Base-by-base conservation (phyloP, 306 rosid genomes). In the Castanea sativa region DNA sequence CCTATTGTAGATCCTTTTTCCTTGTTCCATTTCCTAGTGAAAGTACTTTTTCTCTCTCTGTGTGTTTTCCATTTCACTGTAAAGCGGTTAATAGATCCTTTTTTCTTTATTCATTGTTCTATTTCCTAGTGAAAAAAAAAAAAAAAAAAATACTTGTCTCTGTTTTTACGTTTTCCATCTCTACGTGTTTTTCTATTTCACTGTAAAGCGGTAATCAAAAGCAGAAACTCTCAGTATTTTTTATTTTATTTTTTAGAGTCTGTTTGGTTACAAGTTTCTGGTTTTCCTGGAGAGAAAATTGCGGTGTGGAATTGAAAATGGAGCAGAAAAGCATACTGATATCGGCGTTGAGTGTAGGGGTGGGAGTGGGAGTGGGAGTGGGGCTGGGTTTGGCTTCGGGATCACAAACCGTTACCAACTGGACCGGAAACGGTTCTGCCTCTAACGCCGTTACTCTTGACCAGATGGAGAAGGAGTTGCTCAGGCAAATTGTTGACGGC, bases 311-410 rank as follows among this genome's bases (percentile, higher is more conserved):
- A 13, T 45, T 33, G 52, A 33, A 13, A 29, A 93, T 94, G 99
- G 99, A 95, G 33, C 93, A 93, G 88, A 95, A 85, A 79, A 82
- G 91, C 23, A 9, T 88, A 38, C 61, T 93, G 82, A 77, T 93
- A 49, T 95, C 98, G 71, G 99, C 99, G 18, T 75, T 95, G 79
- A 59, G 98, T 10, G 97, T 93, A 0, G 97, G 99, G 2, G 90
- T 92, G 60, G 99, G 99, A 8, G 93, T 92, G 5, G 98, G 98
- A 29, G 97, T 95, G 15, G 99, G 99, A 27, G 76, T 95, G 5
- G 93, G 97, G 1, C 58, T 95, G 77, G 99, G 96, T 14, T 90
- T 97, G 29, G 93, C 97, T 41, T 41, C 45, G 45, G 45, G 45
- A 41, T 41, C 45, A 21, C 97, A 89, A 79, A 76, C 65, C 25